A percentile compares a stretch with the other conserved stretches of the same genome.
Evolutionary conservation across 2,329 filamentous ascomycete species (phyloP).

Genomic region (Delphinella strobiligena): DNA sequence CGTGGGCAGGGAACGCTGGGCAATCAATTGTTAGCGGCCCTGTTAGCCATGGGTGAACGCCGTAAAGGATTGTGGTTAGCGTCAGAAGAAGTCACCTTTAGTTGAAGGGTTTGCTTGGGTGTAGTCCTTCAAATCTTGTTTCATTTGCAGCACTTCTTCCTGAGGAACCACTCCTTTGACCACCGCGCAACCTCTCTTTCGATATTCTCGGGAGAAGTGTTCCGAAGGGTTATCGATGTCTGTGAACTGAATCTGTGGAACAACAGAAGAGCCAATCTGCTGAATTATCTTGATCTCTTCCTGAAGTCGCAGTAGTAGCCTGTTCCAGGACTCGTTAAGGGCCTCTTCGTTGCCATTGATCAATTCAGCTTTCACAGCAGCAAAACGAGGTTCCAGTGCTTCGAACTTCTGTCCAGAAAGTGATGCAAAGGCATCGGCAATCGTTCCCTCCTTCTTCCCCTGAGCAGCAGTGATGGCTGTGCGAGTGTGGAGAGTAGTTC

Average conservation of each 20-base stretch:
- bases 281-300: slow-evolving; percentile 34
- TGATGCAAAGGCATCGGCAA: slow-evolving; percentile 38
- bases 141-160: slow-evolving; percentile 31
- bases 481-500: not conserved
- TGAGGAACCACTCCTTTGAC: slow-evolving; percentile 33
- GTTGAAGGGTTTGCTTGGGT: slow-evolving; percentile 34
- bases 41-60: too few relatives aligned
- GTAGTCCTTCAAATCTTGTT: slow-evolving; percentile 32
- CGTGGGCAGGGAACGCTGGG: too few relatives aligned
- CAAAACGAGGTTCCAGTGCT: slow-evolving; percentile 33
- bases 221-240: slow-evolving; percentile 36
- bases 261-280: slow-evolving; percentile 27
- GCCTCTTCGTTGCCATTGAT: slow-evolving; percentile 36
- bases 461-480: slow-evolving; percentile 14
- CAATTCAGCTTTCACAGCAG: slow-evolving; percentile 31
- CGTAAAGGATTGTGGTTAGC: too few relatives aligned
- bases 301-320: slow-evolving; percentile 29
- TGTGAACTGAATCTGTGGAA: slow-evolving; percentile 36
- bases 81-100: slow-evolving; percentile 20
- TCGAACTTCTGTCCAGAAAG: slow-evolving; percentile 34
- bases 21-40: too few relatives aligned
- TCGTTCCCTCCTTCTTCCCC: slow-evolving; percentile 36
- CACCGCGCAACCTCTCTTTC: slow-evolving; percentile 42
- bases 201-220: slow-evolving; percentile 45
- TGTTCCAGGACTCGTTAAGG: slow-evolving; percentile 34